These are phyloP conservation scores for Vigna nakashimae DNA, from an alignment of 306 rosid genomes.

Conservation along the genomic window DNA sequence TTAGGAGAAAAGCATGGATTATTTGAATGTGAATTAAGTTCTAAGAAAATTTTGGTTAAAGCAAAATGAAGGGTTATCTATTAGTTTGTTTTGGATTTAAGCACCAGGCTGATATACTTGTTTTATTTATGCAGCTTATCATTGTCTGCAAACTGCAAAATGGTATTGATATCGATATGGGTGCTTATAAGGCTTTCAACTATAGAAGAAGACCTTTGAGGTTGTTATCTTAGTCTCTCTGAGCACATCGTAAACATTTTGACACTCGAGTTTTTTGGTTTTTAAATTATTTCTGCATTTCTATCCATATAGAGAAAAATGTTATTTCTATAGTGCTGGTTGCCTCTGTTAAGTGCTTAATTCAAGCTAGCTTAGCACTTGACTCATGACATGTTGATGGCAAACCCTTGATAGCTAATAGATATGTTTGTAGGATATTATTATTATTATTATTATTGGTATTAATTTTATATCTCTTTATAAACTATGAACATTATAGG, in stretches of 20 bases:
- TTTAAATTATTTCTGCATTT: not conserved
- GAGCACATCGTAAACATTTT: not conserved
- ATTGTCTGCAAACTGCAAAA: constrained; percentile 62
- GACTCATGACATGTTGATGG: not conserved
- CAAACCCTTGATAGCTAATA: not conserved
- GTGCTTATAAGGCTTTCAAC: constrained; percentile 38
- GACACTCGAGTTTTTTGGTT: not conserved
- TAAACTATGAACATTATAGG: no score
- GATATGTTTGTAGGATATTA: not conserved
- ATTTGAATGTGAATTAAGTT: not conserved
- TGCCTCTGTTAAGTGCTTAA: not conserved
- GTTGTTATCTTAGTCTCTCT: constrained; percentile 13
- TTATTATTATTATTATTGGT: not conserved
- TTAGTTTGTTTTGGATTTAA: constrained; percentile 20
- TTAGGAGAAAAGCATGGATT: constrained; percentile 7
- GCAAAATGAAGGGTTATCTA: constrained; percentile 3
- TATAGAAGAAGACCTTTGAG: constrained; percentile 1
- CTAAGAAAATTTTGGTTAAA: not conserved
- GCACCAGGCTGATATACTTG: constrained; percentile 14
- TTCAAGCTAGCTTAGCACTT: not conserved
- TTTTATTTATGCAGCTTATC: constrained; percentile 61
- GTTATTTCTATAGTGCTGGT: not conserved
- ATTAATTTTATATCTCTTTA: no score
- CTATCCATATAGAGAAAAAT: not conserved
- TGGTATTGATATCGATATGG: constrained; percentile 46